Percentiles rank a stretch among this genome's conserved stretches.
These are phyloP conservation scores for Setaria italica DNA, from an alignment of 202 grass and related monocot genomes.

Conservation along the genomic window DNA sequence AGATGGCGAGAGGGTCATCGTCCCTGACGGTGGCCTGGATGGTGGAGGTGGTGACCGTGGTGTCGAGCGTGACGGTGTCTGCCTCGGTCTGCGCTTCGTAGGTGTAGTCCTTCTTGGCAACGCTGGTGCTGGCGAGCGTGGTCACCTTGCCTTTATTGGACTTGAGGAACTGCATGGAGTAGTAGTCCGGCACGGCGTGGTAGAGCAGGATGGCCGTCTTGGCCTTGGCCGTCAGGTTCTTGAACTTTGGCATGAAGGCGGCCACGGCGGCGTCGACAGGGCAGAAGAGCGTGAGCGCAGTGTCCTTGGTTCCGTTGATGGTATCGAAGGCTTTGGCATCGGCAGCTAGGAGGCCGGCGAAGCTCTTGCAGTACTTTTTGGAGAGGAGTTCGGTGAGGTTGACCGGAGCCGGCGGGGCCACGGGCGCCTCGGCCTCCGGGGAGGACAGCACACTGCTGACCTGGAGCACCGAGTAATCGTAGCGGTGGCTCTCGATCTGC, in stretches of 20 bases:
- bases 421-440: conserved; percentile 87
- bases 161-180: conserved; percentile 85
- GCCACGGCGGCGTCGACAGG: conserved; percentile 69
- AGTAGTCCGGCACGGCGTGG: conserved; percentile 85
- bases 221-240: conserved; percentile 78
- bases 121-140: conserved; percentile 71
- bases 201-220: conserved; percentile 75
- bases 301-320: conserved; percentile 76
- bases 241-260: conserved; percentile 82
- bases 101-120: conserved; percentile 69
- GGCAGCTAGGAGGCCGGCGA: conserved; percentile 61
- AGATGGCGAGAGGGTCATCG: conserved; percentile 71
- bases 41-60: conserved; percentile 54
- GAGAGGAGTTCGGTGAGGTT: conserved; percentile 77
- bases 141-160: conserved; percentile 77
- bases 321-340: conserved; percentile 58
- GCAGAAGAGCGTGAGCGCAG: conserved; percentile 82
- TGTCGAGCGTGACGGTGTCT: conserved; percentile 62
- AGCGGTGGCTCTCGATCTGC: conserved; percentile 61
- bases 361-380: conserved; percentile 76
- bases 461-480: conserved; percentile 79
- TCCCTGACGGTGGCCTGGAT: conserved; percentile 65
- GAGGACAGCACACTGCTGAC: conserved; percentile 69
- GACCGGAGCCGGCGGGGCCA: conserved; percentile 70
- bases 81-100: conserved; percentile 59